Evolutionary conservation across 106 monocot species (phyloP).

Genomic region (Xerophyta viscosa): DNA sequence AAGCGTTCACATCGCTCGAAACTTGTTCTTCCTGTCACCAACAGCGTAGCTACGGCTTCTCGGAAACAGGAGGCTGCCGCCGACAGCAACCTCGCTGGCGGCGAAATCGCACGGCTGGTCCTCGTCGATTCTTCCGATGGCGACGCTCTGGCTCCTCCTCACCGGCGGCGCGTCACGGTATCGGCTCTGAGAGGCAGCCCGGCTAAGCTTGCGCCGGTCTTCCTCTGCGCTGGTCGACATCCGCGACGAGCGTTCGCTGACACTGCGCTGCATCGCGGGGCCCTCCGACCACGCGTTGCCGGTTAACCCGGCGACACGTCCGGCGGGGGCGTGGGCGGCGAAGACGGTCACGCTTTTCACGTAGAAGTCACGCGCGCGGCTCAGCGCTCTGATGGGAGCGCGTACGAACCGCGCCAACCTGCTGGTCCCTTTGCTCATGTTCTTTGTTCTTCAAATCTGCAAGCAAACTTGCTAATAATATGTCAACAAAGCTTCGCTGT

Average conservation of each 20-base stretch:
- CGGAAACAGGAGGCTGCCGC: not conserved
- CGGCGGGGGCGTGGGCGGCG: not conserved
- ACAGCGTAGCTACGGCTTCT: conserved; percentile 7
- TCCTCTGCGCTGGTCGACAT: not conserved
- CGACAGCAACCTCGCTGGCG: not conserved
- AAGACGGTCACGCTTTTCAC: not conserved
- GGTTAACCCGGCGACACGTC: not conserved
- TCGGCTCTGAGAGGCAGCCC: conserved; percentile 1
- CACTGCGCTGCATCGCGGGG: not conserved
- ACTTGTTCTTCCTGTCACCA: not conserved
- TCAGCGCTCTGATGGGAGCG: not conserved
- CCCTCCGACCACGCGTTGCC: not conserved
- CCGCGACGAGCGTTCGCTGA: not conserved
- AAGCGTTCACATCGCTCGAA: not conserved
- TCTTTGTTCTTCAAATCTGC: no score
- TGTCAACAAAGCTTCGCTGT: no score
- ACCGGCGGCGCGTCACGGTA: not conserved
- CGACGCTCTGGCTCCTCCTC: conserved; percentile 4
- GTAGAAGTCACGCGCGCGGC: conserved; percentile 7
- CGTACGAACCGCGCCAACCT: not conserved
- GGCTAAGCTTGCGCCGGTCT: not conserved
- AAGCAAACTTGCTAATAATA: no score
- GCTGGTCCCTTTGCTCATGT: not conserved
- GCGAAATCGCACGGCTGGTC: conserved; percentile 1
- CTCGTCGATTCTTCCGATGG: conserved; percentile 2